These are phyloP conservation scores for Ophioceras dolichostomum DNA, from an alignment of 2,329 filamentous ascomycete species.

Conservation along the genomic window DNA sequence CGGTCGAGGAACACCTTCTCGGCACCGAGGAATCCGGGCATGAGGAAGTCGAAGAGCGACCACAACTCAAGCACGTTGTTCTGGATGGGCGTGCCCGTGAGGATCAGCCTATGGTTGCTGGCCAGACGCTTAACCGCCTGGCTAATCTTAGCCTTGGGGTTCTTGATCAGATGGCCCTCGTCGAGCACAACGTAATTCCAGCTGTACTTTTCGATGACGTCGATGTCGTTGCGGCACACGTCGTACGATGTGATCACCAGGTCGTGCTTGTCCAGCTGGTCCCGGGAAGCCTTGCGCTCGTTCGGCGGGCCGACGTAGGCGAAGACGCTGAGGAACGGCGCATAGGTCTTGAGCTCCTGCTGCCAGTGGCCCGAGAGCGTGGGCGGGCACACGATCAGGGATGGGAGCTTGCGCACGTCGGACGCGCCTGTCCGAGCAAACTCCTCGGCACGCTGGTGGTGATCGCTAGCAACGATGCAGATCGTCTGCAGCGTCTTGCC, in stretches of 20 bases:
- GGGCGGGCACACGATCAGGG: conserved; percentile 89
- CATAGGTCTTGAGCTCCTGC: conserved; percentile 91
- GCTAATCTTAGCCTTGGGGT: conserved; percentile 92
- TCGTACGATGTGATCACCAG: conserved; percentile 97
- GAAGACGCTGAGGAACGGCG: conserved; percentile 80
- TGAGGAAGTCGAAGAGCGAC: conserved; percentile 97
- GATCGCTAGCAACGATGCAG: conserved; percentile 95
- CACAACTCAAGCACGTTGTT: conserved; percentile 96
- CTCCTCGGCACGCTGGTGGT: conserved; percentile 85
- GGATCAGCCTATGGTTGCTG: conserved; percentile 89
- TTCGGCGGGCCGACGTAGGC: conserved; percentile 84
- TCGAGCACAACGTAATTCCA: conserved; percentile 97
- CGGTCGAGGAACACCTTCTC: conserved; percentile 93
- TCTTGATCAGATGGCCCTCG: conserved; percentile 97
- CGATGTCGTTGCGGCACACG: conserved; percentile 92
- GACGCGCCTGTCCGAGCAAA: conserved; percentile 69
- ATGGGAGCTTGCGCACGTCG: conserved; percentile 71
- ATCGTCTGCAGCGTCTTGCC: conserved; percentile 96
- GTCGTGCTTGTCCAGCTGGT: conserved; percentile 64
- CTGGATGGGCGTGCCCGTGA: conserved; percentile 94
- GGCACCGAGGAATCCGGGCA: conserved; percentile 94
- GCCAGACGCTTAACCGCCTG: conserved; percentile 79
- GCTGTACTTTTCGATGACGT: conserved; percentile 66
- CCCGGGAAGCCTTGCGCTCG: conserved; percentile 62
- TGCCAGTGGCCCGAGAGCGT: conserved; percentile 98